Conservation (phyloP, 352 stramenopile species). For the Phytophthora colocasiae region DNA sequence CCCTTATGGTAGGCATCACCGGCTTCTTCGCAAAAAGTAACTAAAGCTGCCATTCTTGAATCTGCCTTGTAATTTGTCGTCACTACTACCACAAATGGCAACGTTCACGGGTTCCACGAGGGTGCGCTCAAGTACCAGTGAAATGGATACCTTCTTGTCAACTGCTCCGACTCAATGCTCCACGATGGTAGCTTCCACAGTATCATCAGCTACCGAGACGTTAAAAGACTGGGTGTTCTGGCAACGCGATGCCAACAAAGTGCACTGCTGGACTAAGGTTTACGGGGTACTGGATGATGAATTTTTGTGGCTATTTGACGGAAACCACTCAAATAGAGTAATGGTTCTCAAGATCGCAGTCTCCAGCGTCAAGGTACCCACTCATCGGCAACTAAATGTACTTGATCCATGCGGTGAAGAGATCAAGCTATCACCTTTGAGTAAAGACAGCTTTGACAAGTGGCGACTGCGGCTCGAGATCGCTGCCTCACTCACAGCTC, state of each 20-base stretch:
- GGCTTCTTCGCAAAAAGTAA: background rate
- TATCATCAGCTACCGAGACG: background rate
- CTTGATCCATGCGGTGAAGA: background rate
- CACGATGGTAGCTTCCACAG: background rate
- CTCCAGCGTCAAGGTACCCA: background rate
- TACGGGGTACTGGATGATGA: background rate
- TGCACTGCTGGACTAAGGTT: background rate
- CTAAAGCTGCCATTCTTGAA: background rate
- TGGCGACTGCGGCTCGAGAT: background rate
- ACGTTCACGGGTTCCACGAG: background rate
- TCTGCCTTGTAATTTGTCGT: background rate
- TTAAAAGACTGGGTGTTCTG: background rate
- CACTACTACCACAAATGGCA: background rate
- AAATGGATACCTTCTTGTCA: background rate
- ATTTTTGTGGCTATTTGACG: background rate
- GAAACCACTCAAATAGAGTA: background rate
- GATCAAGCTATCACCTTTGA: background rate
- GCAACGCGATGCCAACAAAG: background rate
- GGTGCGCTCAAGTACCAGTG: background rate
- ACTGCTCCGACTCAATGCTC: background rate
- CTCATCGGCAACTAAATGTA: background rate
- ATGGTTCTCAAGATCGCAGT: constrained; percentile 1
- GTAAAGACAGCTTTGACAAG: background rate
- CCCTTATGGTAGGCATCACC: background rate
- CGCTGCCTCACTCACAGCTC: background rate